A percentile compares a stretch with the other conserved stretches of the same genome.
phyloP scores from a whole-genome alignment of 176 grass and related monocot species.

The Triticum aestivum region DNA sequence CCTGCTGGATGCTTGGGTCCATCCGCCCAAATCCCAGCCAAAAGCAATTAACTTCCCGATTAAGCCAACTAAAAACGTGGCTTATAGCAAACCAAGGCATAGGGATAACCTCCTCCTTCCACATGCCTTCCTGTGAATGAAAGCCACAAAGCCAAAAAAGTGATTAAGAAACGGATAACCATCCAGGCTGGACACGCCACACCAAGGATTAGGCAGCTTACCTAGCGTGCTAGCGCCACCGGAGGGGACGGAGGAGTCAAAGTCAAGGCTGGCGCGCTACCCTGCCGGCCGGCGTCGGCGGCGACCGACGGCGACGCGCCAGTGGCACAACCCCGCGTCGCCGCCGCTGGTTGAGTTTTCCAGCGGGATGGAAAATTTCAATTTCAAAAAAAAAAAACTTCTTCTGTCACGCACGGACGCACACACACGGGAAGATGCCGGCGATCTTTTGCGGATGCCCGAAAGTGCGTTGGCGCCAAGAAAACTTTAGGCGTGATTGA shows the following conservation, averaged over 20 bases:
- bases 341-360: too few species aligned
- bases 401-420: too few species aligned
- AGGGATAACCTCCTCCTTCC: not conserved
- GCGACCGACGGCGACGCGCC: not conserved
- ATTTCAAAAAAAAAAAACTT: too few species aligned
- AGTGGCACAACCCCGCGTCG: not conserved
- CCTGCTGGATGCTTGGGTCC: too few species aligned
- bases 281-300: not conserved
- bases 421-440: too few species aligned
- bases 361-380: too few species aligned
- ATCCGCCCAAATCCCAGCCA: too few species aligned
- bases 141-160: not conserved
- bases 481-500: too few species aligned
- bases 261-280: not conserved
- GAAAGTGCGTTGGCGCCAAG: too few species aligned
- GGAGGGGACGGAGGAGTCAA: not conserved
- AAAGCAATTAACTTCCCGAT: too few species aligned
- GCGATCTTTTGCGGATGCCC: too few species aligned
- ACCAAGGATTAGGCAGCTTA: not conserved
- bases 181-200: not conserved
- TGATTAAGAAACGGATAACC: not conserved
- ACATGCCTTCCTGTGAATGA: not conserved
- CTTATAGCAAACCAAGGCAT: not conserved
- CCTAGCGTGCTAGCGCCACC: not conserved
- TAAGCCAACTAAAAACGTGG: not conserved